These are phyloP conservation scores for Periglandula ipomoeae DNA, from an alignment of 2,329 filamentous ascomycete genomes.

Conservation along the genomic window DNA sequence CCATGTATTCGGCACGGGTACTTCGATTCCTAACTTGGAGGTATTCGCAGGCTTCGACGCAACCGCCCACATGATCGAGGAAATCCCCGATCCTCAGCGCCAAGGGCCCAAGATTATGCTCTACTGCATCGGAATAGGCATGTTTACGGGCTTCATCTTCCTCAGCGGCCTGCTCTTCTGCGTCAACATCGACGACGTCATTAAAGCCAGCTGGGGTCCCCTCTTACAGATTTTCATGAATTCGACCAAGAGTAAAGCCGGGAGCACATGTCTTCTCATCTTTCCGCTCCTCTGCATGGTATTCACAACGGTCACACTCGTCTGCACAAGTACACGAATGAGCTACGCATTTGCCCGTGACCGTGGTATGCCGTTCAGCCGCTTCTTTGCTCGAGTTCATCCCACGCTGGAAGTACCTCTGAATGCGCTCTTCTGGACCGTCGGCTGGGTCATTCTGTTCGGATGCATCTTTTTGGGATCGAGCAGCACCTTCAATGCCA, in stretches of 20 bases:
- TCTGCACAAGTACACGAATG: slow-evolving; percentile 59
- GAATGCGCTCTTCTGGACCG: slow-evolving; percentile 55
- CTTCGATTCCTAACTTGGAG: too few relatives aligned
- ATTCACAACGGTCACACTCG: slow-evolving; percentile 54
- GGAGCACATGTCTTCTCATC: slow-evolving; percentile 55
- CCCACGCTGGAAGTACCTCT: slow-evolving; percentile 53
- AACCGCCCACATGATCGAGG: slow-evolving; percentile 43
- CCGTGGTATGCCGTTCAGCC: slow-evolving; percentile 56
- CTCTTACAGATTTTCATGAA: slow-evolving; percentile 56
- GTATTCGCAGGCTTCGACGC: slow-evolving; percentile 39
- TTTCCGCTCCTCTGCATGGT: slow-evolving; percentile 57
- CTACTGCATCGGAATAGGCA: slow-evolving; percentile 53
- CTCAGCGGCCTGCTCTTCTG: slow-evolving; percentile 56
- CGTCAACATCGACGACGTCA: slow-evolving; percentile 46
- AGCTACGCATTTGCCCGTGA: slow-evolving; percentile 58
- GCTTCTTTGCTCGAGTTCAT: slow-evolving; percentile 53
- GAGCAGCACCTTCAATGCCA: slow-evolving; percentile 59
- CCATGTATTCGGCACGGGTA: too few relatives aligned
- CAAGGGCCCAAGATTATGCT: slow-evolving; percentile 60
- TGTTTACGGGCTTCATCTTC: slow-evolving; percentile 54
- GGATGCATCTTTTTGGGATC: slow-evolving; percentile 64
- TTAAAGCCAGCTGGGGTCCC: slow-evolving; percentile 46
- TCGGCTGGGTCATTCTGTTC: slow-evolving; percentile 55
- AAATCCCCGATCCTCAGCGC: slow-evolving; percentile 47
- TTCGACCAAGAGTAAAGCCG: slow-evolving; percentile 52